These are phyloP conservation scores for Starmerella geochares DNA, from an alignment of 805 yeast genomes.

Conservation along the genomic window DNA sequence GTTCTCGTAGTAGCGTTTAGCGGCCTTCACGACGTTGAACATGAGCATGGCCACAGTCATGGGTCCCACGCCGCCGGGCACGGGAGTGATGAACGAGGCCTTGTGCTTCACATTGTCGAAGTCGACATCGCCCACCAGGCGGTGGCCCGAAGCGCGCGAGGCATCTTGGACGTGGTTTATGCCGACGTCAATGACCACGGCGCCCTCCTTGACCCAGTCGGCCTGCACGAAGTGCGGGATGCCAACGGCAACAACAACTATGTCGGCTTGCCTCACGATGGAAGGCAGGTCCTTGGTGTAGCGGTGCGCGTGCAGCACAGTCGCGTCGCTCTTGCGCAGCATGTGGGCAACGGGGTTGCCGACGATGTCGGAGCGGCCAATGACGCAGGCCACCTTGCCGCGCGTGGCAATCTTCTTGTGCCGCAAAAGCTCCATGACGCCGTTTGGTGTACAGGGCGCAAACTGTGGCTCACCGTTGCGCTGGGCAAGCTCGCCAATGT, in stretches of 20 bases:
- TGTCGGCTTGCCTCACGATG: conserved; percentile 61
- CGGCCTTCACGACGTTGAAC: conserved; percentile 72
- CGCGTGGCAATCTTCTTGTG: conserved; percentile 52
- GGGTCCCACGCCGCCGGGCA: conserved; percentile 99
- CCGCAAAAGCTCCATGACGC: conserved; percentile 69
- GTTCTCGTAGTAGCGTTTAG: conserved; percentile 44
- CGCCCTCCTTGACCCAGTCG: conserved; percentile 76
- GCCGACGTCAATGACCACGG: conserved; percentile 91
- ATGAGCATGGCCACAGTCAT: conserved; percentile 97
- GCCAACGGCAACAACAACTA: conserved; percentile 91
- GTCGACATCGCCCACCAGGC: conserved; percentile 90
- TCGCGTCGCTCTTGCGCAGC: conserved; percentile 65
- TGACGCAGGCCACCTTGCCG: conserved; percentile 79
- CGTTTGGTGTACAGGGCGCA: conserved; percentile 93
- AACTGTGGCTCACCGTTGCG: conserved; percentile 74
- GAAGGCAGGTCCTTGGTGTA: conserved; percentile 53
- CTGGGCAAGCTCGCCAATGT: conserved; percentile 84
- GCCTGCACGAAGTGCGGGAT: conserved; percentile 71
- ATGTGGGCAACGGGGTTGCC: conserved; percentile 87
- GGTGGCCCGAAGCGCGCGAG: conserved; percentile 63
- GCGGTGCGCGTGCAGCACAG: conserved; percentile 82
- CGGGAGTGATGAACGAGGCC: conserved; percentile 78
- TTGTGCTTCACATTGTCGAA: conserved; percentile 47
- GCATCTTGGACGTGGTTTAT: conserved; percentile 76
- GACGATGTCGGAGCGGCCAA: conserved; percentile 95